A percentile compares a stretch with the other conserved stretches of the same genome.
These are phyloP conservation scores for Blastocystis sp. DNA, from an alignment of 352 stramenopile species.

Conservation along the genomic window DNA sequence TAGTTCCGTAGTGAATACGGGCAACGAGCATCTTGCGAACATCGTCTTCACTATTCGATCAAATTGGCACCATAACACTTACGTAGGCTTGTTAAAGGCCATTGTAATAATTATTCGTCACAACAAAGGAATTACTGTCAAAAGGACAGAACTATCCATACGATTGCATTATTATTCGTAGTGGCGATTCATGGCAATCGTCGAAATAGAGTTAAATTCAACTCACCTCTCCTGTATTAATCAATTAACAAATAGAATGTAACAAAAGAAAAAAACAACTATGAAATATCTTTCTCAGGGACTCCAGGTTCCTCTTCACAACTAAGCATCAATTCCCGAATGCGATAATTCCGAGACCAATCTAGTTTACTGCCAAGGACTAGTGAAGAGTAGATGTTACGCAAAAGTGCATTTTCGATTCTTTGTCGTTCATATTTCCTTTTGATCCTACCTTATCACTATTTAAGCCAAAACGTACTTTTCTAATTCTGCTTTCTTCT, in stretches of 20 bases:
- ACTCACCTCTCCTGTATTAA: neutral
- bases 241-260: constrained; percentile 22
- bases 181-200: constrained; percentile 23
- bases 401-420: neutral
- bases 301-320: constrained; percentile 30
- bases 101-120: constrained; percentile 48
- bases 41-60: constrained; percentile 50
- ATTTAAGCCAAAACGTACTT: neutral
- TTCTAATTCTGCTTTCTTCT: neutral
- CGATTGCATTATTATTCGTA: constrained; percentile 15
- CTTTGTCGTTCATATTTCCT: constrained; percentile 33
- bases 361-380: constrained; percentile 25
- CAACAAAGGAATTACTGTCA: constrained; percentile 50
- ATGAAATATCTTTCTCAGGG: constrained; percentile 24
- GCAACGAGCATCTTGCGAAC: constrained; percentile 58
- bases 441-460: neutral
- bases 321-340: constrained; percentile 39
- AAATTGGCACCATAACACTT: neutral
- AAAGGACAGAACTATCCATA: neutral
- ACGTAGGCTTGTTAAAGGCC: constrained; percentile 63
- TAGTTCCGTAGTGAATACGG: constrained; percentile 40
- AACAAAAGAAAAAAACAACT: neutral
- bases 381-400: constrained; percentile 46
- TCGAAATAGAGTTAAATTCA: constrained; percentile 13
- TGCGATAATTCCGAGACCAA: constrained; percentile 12